phyloP scores from a whole-genome alignment of 139 green algal genomes.

The Yamagishiella unicocca region DNA sequence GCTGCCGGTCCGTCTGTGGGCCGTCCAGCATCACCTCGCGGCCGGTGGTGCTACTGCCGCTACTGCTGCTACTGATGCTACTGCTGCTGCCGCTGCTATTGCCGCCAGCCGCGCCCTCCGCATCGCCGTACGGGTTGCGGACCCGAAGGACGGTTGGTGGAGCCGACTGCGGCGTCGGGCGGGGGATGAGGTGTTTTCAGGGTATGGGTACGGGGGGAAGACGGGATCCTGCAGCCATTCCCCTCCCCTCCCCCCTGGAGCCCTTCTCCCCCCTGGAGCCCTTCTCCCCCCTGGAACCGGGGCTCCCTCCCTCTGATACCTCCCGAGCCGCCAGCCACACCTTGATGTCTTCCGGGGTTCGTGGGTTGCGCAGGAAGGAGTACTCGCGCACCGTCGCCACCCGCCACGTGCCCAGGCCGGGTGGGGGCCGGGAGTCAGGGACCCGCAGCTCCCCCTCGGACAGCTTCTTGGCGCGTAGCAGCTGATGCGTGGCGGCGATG shows the following conservation, averaged over 20 bases:
- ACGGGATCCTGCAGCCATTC: too few relatives aligned
- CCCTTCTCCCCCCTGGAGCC: too few relatives aligned
- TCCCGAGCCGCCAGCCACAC: too few relatives aligned
- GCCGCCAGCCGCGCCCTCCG: too few relatives aligned
- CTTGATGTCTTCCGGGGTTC: not conserved
- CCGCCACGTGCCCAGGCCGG: not conserved
- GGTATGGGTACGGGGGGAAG: too few relatives aligned
- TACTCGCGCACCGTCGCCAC: constrained; percentile 1
- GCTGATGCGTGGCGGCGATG: not conserved
- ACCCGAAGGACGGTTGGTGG: not conserved
- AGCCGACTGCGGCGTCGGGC: not conserved
- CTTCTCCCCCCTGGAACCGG: too few relatives aligned
- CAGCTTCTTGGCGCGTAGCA: not conserved
- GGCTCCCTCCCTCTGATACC: too few relatives aligned
- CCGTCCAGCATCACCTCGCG: not conserved
- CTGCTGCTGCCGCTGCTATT: not conserved
- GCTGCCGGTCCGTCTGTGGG: not conserved
- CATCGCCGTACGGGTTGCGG: too few relatives aligned
- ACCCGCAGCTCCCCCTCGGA: not conserved
- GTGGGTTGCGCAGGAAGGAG: not conserved
- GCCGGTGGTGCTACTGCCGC: not conserved
- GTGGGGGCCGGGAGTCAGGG: not conserved
- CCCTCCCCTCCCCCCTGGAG: too few relatives aligned
- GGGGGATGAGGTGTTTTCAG: too few relatives aligned
- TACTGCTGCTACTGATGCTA: not conserved